Percentiles rank a stretch among this genome's conserved stretches.
phyloP scores from a whole-genome alignment of 345 rosid genomes.

The Brassica carinata region DNA sequence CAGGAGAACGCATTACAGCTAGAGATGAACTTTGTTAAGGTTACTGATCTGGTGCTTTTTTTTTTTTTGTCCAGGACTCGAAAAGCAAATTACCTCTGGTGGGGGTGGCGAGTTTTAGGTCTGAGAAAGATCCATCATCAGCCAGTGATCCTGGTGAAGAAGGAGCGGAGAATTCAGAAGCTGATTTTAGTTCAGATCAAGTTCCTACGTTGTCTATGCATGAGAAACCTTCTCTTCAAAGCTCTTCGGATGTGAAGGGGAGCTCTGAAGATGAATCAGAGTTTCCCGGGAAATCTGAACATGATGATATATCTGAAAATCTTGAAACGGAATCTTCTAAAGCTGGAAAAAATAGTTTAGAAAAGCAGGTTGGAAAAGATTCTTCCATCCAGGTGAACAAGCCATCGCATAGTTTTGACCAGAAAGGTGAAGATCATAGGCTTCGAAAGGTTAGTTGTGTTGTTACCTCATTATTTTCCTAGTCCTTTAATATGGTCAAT shows the following conservation, averaged over 20 bases:
- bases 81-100: conserved; percentile 43
- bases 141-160: conserved; percentile 50
- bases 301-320: conserved; percentile 51
- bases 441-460: conserved; percentile 62
- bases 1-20: not conserved
- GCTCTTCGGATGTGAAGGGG: conserved; percentile 47
- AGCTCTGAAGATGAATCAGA: conserved; percentile 42
- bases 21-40: not conserved
- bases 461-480: conserved; percentile 15
- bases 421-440: conserved; percentile 56
- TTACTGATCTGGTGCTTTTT: conserved; percentile 20
- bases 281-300: conserved; percentile 46
- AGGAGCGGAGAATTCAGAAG: conserved; percentile 55
- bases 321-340: conserved; percentile 57
- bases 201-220: conserved; percentile 77
- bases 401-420: conserved; percentile 56
- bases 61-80: conserved; percentile 23
- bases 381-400: conserved; percentile 46
- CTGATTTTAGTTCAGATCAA: conserved; percentile 69
- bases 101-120: conserved; percentile 48
- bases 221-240: conserved; percentile 54
- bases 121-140: conserved; percentile 51
- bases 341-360: conserved; percentile 42
- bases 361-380: conserved; percentile 55
- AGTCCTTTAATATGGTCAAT: conserved; percentile 14